phyloP scores from a whole-genome alignment of 2,329 filamentous ascomycete species.

The Aspergillus latus region DNA sequence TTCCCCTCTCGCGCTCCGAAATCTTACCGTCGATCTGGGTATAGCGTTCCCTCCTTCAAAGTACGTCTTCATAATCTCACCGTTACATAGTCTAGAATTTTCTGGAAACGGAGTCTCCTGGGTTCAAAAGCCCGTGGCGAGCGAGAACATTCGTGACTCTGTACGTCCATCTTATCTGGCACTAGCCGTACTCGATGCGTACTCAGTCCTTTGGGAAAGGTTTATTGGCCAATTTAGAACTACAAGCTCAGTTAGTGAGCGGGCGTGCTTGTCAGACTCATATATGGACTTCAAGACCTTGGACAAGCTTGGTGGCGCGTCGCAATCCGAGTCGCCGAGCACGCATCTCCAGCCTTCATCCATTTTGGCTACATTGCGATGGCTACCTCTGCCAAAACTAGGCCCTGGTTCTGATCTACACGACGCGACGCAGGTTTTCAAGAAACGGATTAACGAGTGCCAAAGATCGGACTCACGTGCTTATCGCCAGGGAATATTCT shows the following conservation, averaged over 20 bases:
- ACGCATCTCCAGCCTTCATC: slow-evolving; percentile 27
- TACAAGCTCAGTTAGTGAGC: slow-evolving; percentile 12
- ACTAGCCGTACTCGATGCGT: slow-evolving; percentile 37
- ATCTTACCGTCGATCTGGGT: slow-evolving; percentile 61
- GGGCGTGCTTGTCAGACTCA: slow-evolving; percentile 17
- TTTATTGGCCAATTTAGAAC: slow-evolving; percentile 29
- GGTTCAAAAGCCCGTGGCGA: slow-evolving; percentile 28
- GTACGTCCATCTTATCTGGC: slow-evolving; percentile 34
- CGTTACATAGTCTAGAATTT: slow-evolving; percentile 29
- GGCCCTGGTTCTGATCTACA: slow-evolving; percentile 37
- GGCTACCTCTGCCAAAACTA: slow-evolving; percentile 35
- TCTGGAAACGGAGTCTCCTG: slow-evolving; percentile 27
- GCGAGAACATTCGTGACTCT: slow-evolving; percentile 29
- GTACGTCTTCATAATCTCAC: slow-evolving; percentile 11
- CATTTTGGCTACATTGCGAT: slow-evolving; percentile 33
- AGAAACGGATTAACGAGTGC: slow-evolving; percentile 29
- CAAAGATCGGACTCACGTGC: slow-evolving; percentile 21
- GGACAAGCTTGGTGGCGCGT: slow-evolving; percentile 20
- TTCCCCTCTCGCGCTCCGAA: slow-evolving; percentile 62
- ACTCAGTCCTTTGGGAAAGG: slow-evolving; percentile 28
- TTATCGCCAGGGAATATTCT: slow-evolving; percentile 35
- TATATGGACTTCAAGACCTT: slow-evolving; percentile 18
- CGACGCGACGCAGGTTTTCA: slow-evolving; percentile 35
- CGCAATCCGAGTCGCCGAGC: slow-evolving; percentile 21
- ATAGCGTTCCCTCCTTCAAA: background rate